Evolutionary conservation across 2,329 filamentous ascomycete species (phyloP), one percentile per base, ranked within the genome.

Genomic region (Fusarium zealandicum): DNA sequence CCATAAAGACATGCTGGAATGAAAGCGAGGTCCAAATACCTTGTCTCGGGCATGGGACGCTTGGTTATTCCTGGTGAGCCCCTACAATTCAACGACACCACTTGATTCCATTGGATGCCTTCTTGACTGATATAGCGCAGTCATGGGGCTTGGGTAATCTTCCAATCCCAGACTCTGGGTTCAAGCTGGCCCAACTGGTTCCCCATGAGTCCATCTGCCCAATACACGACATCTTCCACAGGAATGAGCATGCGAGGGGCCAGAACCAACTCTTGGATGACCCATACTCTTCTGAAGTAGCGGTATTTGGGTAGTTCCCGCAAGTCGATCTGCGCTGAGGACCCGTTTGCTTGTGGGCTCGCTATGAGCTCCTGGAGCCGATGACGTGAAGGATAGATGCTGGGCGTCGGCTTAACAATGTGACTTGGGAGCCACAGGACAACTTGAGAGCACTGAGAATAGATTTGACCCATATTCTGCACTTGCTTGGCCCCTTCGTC

Each of bases 201-300:
- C 3, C 22, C 7, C 22, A 25, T 25, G 22, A 7, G 7, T 25
- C 22, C 22, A 25, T 25, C 22, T 9, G 32, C 17, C 14, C 16
- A 30, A 16, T 42, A 50, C 7, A 33, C 14, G 11, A 16, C 30
- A 16, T 50, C 37, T 7, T 13, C 38, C 10, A 50, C 8, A 1
- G 27, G 31, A 4, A 50, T 37, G 2, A 43, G 11, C 6, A 17
- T 38, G 3, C 38, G 38, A 3, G 12, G 13, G 0, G 46, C 25
- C 0, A 50, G n/a, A 1, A 44, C 13, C 6, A 50, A 5, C 11
- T 43, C 47, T 4, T 50, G 38, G 1, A 32, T 9, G 0, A 50
- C 32, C 47, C 47, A 50, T 3, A 44, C 30, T 0, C 47, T 16
- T 3, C 28, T 36, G 16, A 44, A 50, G 17, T 50, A 50, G 6